These are phyloP conservation scores for Paraphoma chrysanthemicola DNA, from an alignment of 2,329 filamentous ascomycete species.

Conservation along the genomic window DNA sequence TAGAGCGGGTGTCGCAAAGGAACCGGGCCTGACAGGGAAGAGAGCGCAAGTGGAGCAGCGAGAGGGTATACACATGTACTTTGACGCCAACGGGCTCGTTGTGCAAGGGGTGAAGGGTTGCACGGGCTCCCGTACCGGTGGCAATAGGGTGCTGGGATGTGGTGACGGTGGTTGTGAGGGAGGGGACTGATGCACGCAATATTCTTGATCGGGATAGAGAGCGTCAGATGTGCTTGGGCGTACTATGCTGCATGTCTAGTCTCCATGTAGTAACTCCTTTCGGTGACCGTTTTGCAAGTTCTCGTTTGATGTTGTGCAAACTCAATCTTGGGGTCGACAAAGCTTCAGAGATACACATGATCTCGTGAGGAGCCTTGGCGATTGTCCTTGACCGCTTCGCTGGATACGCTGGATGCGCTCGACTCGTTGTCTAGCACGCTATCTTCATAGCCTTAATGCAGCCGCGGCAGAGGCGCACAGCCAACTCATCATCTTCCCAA, in stretches of 20 bases:
- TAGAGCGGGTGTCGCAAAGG: neutral
- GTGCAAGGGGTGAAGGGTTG: neutral
- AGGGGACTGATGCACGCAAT: neutral
- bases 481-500: neutral
- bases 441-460: neutral
- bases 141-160: neutral
- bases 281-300: neutral
- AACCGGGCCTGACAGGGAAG: too few species aligned
- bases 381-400: neutral
- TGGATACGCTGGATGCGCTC: neutral
- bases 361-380: neutral
- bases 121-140: conserved; percentile 4
- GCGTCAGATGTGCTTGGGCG: neutral
- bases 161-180: neutral
- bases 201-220: neutral
- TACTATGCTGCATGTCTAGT: neutral
- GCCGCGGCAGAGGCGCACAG: neutral
- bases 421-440: neutral
- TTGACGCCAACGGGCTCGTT: too few species aligned
- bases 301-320: neutral
- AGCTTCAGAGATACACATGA: neutral
- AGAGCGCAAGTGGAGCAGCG: too few species aligned
- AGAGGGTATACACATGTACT: too few species aligned
- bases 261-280: neutral
- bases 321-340: neutral